Base-by-base conservation (phyloP, 805 yeast genomes). In the Danielozyma ontarioensis region DNA sequence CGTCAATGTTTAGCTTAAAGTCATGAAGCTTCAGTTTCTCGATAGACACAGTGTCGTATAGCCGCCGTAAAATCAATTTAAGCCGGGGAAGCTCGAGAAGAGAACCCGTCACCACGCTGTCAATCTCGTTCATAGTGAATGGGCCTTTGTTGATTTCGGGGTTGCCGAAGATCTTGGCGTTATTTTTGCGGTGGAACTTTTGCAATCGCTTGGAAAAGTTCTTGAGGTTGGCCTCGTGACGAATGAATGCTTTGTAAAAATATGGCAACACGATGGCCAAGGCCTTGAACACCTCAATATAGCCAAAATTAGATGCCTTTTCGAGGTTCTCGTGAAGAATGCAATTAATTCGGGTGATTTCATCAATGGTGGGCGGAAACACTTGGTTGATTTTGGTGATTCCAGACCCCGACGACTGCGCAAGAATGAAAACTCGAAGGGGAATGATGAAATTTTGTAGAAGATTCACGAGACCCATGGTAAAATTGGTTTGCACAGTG, bases 341-440 rank as follows among this genome's bases (percentile, higher is more conserved):
- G 51, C 95, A 85, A 51, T 89, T 89, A 25, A 90, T 80, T 49
- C 97, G 70, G 8, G 95, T 84, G 13, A 90, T 80, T 60, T 90
- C 97, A 57, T 90, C 97, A 13, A 90, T 83, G 0, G 97, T 90
- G 1, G 97, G 97, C 2, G 97, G 97, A 50, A 90, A 88, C 1
- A 87, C 70, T 31, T 78, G 69, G 55, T 90, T 89, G 22, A 89
- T 67, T 44, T 78, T 76, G 2, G 80, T 57, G 2, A 83, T 78
- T 1, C 85, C 78, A 27, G 76, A 52, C 8, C 68, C 68, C 3
- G 71, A 64, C 4, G 78, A 55, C 1, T 72, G 72, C 34, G 76
- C 71, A 22, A 86, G 56, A 1, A 83, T 87, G 36, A 71, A 70
- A 12, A 83, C 75, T 44, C 97, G 70, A 24, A 88, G 56, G 0